A percentile compares a stretch with the other conserved stretches of the same genome.
These are phyloP conservation scores for Penicillium canariense DNA, from an alignment of 495 filamentous ascomycete species.

Conservation along the genomic window DNA sequence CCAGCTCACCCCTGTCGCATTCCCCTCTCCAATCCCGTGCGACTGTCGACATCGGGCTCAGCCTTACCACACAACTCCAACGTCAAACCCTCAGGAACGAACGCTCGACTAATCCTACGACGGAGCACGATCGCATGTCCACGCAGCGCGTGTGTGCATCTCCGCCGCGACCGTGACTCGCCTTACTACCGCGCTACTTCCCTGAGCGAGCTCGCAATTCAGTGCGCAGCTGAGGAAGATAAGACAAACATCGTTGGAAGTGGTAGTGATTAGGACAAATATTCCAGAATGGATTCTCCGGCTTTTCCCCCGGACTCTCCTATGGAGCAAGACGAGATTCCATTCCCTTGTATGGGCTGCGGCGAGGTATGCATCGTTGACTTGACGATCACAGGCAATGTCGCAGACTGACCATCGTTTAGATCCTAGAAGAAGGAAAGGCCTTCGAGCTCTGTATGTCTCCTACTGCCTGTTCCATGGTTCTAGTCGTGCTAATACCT, in stretches of 20 bases:
- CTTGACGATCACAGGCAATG: not conserved
- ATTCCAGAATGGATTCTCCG: constrained; percentile 40
- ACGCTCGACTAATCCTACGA: constrained; percentile 1
- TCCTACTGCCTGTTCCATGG: not conserved
- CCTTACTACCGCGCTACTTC: not conserved
- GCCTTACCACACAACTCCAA: not conserved
- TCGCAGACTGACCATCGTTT: constrained; percentile 17
- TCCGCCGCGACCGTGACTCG: not conserved
- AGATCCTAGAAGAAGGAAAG: constrained; percentile 98
- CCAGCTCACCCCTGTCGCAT: constrained; percentile 25
- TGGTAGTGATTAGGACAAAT: constrained; percentile 3
- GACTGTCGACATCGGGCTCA: not conserved
- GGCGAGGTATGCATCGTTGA: constrained; percentile 70
- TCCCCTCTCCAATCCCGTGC: constrained; percentile 22
- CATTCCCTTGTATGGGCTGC: constrained; percentile 94
- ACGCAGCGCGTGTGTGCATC: not conserved
- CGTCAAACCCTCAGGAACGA: not conserved
- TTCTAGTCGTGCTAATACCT: constrained; percentile 17
- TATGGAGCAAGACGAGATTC: constrained; percentile 83
- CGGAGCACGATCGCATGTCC: not conserved
- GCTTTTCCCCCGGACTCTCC: constrained; percentile 71
- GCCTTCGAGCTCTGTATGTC: constrained; percentile 93
- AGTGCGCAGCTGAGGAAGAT: not conserved
- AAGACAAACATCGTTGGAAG: not conserved
- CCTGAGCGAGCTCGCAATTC: not conserved